Conservation (phyloP, 1,284 basidiomycete species). For the Cutaneotrichosporon arboriforme region DNA sequence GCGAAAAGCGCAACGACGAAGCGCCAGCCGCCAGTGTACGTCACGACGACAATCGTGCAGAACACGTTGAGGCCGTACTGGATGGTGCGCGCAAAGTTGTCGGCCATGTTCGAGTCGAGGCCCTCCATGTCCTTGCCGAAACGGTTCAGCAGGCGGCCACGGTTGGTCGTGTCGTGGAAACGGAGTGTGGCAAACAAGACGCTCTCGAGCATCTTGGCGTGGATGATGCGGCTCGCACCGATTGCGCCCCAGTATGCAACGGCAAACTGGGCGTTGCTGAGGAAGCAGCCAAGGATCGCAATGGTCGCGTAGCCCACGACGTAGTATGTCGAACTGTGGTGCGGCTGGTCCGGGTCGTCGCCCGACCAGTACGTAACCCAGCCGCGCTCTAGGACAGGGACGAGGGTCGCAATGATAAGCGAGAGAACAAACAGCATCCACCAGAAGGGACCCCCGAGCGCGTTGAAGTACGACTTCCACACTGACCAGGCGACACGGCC, state of each 20-base stretch:
- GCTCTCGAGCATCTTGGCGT: slow-evolving; percentile 67
- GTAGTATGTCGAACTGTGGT: slow-evolving; percentile 63
- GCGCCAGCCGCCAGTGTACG: slow-evolving; percentile 68
- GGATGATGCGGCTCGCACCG: slow-evolving; percentile 63
- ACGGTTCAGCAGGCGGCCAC: slow-evolving; percentile 77
- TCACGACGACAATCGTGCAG: slow-evolving; percentile 56
- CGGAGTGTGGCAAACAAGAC: slow-evolving; percentile 86
- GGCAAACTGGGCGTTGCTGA: slow-evolving; percentile 37
- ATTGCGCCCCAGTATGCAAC: slow-evolving; percentile 59
- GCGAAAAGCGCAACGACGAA: slow-evolving; percentile 61
- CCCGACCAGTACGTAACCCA: slow-evolving; percentile 61
- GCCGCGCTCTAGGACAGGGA: slow-evolving; percentile 73
- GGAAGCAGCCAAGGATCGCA: slow-evolving; percentile 36
- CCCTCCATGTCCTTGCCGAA: slow-evolving; percentile 94
- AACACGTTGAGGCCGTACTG: slow-evolving; percentile 51
- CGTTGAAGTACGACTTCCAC: slow-evolving; percentile 69
- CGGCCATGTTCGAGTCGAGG: slow-evolving; percentile 76
- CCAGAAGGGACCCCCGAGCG: slow-evolving; percentile 38
- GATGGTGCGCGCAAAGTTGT: slow-evolving; percentile 68
- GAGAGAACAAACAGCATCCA: slow-evolving; percentile 65
- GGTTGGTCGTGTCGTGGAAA: slow-evolving; percentile 87
- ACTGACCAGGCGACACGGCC: slow-evolving; percentile 72
- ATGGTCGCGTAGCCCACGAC: slow-evolving; percentile 66
- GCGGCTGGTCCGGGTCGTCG: slow-evolving; percentile 12
- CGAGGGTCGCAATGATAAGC: slow-evolving; percentile 61